Evolutionary conservation across 441 rosid genomes (phyloP).

Genomic region (Populus trichocarpa): DNA sequence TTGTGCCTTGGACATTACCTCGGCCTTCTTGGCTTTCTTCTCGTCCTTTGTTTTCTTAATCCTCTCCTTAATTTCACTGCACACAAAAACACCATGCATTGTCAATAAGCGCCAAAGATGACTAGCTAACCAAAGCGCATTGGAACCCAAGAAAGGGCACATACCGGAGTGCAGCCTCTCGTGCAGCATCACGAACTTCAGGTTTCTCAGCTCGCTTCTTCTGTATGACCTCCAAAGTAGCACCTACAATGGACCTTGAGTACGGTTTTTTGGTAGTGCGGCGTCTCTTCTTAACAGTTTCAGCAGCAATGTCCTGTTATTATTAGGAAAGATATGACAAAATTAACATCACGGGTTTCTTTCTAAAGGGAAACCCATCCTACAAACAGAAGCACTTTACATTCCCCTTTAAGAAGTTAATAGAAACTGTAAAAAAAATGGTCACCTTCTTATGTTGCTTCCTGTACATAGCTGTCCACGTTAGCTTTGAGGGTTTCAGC

Average conservation of each 20-base stretch:
- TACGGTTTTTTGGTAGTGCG: constrained; percentile 47
- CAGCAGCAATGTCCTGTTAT: constrained; percentile 42
- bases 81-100: neutral
- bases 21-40: constrained; percentile 79
- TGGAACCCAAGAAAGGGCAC: neutral
- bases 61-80: constrained; percentile 77
- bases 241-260: constrained; percentile 55
- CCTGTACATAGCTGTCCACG: constrained; percentile 41
- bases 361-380: neutral
- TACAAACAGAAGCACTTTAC: neutral
- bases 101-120: neutral
- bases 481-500: constrained; percentile 40
- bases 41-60: constrained; percentile 86
- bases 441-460: constrained; percentile 37
- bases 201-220: constrained; percentile 53
- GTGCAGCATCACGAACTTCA: constrained; percentile 57
- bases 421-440: neutral
- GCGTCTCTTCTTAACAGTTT: constrained; percentile 48
- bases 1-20: constrained; percentile 52
- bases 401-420: neutral
- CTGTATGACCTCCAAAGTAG: constrained; percentile 52
- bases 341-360: neutral
- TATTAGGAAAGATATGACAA: neutral
- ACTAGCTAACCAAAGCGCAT: neutral
- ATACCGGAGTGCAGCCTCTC: constrained; percentile 54